These are phyloP conservation scores for Spathaspora gorwiae DNA, from an alignment of 805 yeast species.

Conservation along the genomic window DNA sequence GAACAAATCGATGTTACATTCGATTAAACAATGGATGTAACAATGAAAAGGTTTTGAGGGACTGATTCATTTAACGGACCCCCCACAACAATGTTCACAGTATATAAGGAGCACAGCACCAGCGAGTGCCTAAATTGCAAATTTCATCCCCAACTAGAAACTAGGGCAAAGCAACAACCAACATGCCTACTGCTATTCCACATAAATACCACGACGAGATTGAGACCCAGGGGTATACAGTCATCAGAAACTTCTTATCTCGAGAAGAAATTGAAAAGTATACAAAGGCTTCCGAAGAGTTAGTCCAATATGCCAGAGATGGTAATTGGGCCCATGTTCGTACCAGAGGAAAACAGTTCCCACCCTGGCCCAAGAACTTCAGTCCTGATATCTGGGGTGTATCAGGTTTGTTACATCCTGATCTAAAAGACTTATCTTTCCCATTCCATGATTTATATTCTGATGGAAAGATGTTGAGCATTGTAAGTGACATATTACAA, in stretches of 20 bases:
- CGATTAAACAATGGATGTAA: too few species aligned
- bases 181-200: conserved; percentile 16
- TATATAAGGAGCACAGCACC: too few species aligned
- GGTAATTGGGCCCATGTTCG: conserved; percentile 49
- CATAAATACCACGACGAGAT: conserved; percentile 33
- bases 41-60: too few species aligned
- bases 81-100: too few species aligned
- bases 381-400: conserved; percentile 54
- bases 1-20: too few species aligned
- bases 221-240: conserved; percentile 32
- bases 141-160: too few species aligned
- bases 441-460: conserved; percentile 41
- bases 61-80: too few species aligned
- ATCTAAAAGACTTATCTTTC: conserved; percentile 28
- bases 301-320: conserved; percentile 39
- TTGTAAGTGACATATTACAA: conserved; percentile 43
- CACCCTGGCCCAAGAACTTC: conserved; percentile 52
- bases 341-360: conserved; percentile 50
- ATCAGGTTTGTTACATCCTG: conserved; percentile 45
- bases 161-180: neutral
- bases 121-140: too few species aligned
- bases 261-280: conserved; percentile 36
- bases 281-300: conserved; percentile 29
- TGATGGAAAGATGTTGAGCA: conserved; percentile 30
- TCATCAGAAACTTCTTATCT: conserved; percentile 36